phyloP scores from a whole-genome alignment of 2,329 filamentous ascomycete genomes.

The Arthrobotrys pseudoclavata region DNA sequence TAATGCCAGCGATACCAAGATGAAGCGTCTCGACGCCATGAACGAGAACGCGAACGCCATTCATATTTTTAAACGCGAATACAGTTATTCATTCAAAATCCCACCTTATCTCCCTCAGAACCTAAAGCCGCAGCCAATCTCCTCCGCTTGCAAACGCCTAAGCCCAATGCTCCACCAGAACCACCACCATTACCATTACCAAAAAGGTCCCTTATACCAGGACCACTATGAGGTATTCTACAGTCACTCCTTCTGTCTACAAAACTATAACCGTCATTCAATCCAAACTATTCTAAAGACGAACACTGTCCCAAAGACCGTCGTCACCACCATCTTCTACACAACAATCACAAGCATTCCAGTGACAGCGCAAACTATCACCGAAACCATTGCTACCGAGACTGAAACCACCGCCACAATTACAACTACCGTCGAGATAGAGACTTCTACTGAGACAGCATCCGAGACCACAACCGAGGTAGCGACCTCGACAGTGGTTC shows the following conservation, averaged over 20 bases:
- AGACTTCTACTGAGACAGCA: not conserved
- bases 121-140: slow-evolving; percentile 5
- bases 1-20: not conserved
- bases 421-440: not conserved
- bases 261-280: not conserved
- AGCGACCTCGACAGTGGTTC: not conserved
- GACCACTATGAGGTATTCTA: not conserved
- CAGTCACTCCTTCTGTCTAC: not conserved
- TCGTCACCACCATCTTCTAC: slow-evolving; percentile 7
- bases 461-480: not conserved
- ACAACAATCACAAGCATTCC: slow-evolving; percentile 10
- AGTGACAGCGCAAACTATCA: slow-evolving; percentile 2
- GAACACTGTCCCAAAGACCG: not conserved
- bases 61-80: slow-evolving; percentile 7
- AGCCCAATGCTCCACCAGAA: slow-evolving; percentile 9
- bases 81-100: slow-evolving; percentile 17
- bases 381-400: slow-evolving; percentile 23
- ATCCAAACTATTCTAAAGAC: not conserved
- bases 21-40: not conserved
- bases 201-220: not conserved
- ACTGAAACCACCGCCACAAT: slow-evolving; percentile 6
- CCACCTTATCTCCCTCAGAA: slow-evolving; percentile 28
- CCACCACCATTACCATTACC: slow-evolving; percentile 8
- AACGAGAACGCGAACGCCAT: not conserved
- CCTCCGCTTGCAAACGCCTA: slow-evolving; percentile 19